Conservation (phyloP, 108 stramenopile species). For the Skeletonema potamos region DNA sequence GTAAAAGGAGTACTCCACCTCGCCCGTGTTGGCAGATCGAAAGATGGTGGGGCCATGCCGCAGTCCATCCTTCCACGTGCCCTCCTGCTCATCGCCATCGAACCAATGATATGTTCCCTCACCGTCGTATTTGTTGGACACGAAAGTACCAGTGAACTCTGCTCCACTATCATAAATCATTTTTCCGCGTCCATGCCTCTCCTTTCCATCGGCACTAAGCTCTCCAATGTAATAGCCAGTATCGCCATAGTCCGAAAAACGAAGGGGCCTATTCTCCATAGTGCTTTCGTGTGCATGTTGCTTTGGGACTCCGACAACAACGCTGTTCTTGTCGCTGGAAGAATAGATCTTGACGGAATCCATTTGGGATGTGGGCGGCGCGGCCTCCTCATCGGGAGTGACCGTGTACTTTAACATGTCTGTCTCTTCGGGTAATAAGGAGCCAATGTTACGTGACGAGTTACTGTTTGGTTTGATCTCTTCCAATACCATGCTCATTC, state of each 20-base stretch:
- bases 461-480: neutral
- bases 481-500: neutral
- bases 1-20: constrained; percentile 37
- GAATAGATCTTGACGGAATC: neutral
- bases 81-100: constrained; percentile 26
- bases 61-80: constrained; percentile 5
- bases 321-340: neutral
- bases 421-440: neutral
- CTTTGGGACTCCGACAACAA: constrained; percentile 11
- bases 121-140: constrained; percentile 7
- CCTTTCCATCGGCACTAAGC: neutral
- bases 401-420: neutral
- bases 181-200: neutral
- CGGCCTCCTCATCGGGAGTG: neutral
- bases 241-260: neutral
- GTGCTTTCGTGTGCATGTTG: neutral
- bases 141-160: constrained; percentile 13
- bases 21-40: constrained; percentile 13
- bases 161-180: constrained; percentile 18
- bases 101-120: constrained; percentile 13
- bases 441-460: neutral
- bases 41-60: constrained; percentile 25
- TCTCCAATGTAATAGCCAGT: neutral
- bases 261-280: neutral
- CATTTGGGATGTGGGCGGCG: neutral